Evolutionary conservation across 768 basidiomycete species (phyloP).

Genomic region (Astraeus odoratus): DNA sequence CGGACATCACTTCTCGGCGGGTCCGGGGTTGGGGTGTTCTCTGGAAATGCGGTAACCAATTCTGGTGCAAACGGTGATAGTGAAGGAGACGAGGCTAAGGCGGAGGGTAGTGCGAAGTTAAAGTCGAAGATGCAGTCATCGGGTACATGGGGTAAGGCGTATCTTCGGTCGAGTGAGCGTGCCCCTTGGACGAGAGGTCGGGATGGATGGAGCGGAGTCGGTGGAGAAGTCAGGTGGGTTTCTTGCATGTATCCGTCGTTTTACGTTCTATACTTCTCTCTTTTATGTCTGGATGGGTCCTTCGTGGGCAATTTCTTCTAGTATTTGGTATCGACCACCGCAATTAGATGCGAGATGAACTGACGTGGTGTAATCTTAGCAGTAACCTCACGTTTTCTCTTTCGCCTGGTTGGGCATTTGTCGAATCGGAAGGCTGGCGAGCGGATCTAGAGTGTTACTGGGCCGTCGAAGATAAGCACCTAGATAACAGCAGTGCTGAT

Average conservation of each 20-base stretch:
- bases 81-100: not conserved
- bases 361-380: constrained; percentile 31
- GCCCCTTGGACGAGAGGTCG: constrained; percentile 63
- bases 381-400: constrained; percentile 79
- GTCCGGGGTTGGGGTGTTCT: constrained; percentile 1
- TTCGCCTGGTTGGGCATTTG: constrained; percentile 67
- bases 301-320: no score
- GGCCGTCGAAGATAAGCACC: constrained; percentile 26
- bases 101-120: not conserved
- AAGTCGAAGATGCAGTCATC: not conserved
- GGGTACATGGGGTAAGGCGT: constrained; percentile 32
- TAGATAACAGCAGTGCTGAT: not conserved
- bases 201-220: constrained; percentile 64
- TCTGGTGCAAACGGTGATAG: not conserved
- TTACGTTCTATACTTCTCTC: constrained; percentile 1
- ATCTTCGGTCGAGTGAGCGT: constrained; percentile 40
- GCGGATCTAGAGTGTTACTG: constrained; percentile 55
- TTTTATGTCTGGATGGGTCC: not conserved
- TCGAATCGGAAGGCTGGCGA: constrained; percentile 74
- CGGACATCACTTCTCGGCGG: constrained; percentile 5
- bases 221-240: constrained; percentile 56
- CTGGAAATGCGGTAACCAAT: not conserved
- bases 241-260: constrained; percentile 14
- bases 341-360: not conserved
- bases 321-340: no score